Evolutionary conservation across 2,329 filamentous ascomycete genomes (phyloP).

Genomic region (Colletotrichum kahawae): DNA sequence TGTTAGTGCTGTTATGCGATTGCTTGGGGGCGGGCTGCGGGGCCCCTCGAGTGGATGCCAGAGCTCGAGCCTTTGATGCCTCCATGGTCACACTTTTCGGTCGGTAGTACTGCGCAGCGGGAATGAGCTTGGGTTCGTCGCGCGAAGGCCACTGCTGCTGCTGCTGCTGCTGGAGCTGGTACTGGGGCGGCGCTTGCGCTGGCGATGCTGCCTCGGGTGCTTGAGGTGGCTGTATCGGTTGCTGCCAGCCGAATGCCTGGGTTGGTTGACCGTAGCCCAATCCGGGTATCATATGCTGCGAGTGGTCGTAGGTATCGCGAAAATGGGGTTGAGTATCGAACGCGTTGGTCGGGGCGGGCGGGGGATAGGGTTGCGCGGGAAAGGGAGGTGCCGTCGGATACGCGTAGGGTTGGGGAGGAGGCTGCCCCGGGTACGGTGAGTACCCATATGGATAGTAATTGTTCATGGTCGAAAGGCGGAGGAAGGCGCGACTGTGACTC

Average conservation of each 20-base stretch:
- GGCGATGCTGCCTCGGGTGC: neutral
- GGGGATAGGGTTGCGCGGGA: neutral
- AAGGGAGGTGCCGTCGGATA: conserved; percentile 11
- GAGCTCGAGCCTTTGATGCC: neutral
- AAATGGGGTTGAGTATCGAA: neutral
- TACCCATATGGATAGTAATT: conserved; percentile 43
- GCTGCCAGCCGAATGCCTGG: conserved; percentile 3
- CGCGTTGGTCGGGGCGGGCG: neutral
- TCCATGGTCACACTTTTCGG: conserved; percentile 23
- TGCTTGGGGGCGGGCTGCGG: neutral
- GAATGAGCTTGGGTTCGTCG: conserved; percentile 22
- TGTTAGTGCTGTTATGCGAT: conserved; percentile 2
- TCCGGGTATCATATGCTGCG: conserved; percentile 28
- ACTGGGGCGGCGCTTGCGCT: neutral
- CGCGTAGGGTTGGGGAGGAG: conserved; percentile 10
- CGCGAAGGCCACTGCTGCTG: conserved; percentile 7
- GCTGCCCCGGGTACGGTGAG: conserved; percentile 33
- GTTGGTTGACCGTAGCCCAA: conserved; percentile 22
- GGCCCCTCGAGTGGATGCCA: neutral
- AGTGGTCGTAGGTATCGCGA: conserved; percentile 22
- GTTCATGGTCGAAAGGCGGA: conserved; percentile 32
- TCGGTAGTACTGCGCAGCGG: conserved; percentile 22
- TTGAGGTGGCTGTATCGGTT: neutral
- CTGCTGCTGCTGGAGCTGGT: neutral
- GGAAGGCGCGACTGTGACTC: neutral